Evolutionary conservation across 208 protist species (phyloP).

Genomic region (Leishmania lainsoni): DNA sequence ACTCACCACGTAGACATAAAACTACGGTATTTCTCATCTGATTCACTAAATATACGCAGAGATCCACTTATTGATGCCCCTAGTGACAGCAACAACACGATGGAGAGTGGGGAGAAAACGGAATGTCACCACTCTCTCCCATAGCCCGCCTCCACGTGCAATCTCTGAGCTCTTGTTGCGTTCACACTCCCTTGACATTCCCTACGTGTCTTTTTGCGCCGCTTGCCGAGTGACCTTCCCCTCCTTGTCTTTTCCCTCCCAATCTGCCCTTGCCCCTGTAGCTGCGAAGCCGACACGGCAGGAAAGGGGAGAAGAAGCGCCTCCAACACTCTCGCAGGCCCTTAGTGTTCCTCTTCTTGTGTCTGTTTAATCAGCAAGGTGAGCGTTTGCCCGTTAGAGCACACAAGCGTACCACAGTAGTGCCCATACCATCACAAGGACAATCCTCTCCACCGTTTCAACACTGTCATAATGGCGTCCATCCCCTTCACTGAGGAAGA

Average conservation of each 20-base stretch:
- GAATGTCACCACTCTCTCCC: not conserved
- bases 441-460: not conserved
- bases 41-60: not conserved
- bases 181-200: not conserved
- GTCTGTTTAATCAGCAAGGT: not conserved
- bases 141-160: not conserved
- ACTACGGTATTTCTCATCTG: not conserved
- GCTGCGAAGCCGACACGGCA: not conserved
- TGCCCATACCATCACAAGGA: not conserved
- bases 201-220: not conserved
- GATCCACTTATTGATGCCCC: not conserved
- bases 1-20: not conserved
- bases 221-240: not conserved
- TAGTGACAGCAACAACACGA: not conserved
- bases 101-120: not conserved
- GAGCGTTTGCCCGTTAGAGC: not conserved
- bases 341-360: no score
- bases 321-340: not conserved
- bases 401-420: not conserved
- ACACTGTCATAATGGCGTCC: constrained; percentile 28
- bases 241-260: not conserved
- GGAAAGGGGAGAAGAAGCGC: not conserved
- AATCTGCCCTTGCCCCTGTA: not conserved
- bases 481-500: constrained; percentile 93
- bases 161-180: not conserved